These are phyloP conservation scores for Lepraria neglecta DNA, from an alignment of 495 filamentous ascomycete species.

Conservation along the genomic window DNA sequence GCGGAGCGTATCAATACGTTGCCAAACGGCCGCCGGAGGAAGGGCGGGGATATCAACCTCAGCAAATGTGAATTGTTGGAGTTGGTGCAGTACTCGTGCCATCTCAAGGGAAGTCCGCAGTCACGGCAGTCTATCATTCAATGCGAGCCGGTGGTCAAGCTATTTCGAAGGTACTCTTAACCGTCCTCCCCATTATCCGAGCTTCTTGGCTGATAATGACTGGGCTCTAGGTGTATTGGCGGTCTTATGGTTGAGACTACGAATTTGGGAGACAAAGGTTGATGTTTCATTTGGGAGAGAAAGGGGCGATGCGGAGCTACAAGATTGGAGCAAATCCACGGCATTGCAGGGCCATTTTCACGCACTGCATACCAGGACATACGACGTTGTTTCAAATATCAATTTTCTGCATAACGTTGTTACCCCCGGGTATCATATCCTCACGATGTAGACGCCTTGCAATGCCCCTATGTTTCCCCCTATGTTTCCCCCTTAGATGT, in stretches of 20 bases:
- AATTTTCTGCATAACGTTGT: neutral
- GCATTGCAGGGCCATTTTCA: neutral
- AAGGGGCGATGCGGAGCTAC: neutral
- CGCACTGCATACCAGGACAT: neutral
- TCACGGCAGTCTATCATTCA: slow-evolving; percentile 48
- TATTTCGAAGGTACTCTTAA: slow-evolving; percentile 66
- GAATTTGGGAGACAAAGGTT: slow-evolving; percentile 51
- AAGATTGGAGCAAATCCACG: neutral
- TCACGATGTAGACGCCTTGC: slow-evolving; percentile 15
- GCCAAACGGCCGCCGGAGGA: slow-evolving; percentile 42
- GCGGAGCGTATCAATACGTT: slow-evolving; percentile 43
- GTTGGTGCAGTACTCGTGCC: slow-evolving; percentile 78
- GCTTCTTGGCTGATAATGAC: slow-evolving; percentile 1
- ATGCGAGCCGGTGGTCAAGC: slow-evolving; percentile 68
- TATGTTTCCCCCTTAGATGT: neutral
- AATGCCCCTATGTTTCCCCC: slow-evolving; percentile 12
- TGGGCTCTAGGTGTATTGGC: slow-evolving; percentile 57
- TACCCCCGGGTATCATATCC: slow-evolving; percentile 25
- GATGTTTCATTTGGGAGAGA: neutral
- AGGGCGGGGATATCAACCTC: slow-evolving; percentile 52
- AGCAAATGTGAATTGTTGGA: slow-evolving; percentile 65
- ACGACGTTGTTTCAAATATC: neutral
- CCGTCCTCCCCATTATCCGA: neutral
- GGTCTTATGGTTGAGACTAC: slow-evolving; percentile 80
- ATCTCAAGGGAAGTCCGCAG: slow-evolving; percentile 50